Percentiles rank a stretch among this genome's conserved stretches.
Evolutionary conservation across 2,329 filamentous ascomycete species (phyloP).

Genomic region (Pseudofabraea citricarpa): DNA sequence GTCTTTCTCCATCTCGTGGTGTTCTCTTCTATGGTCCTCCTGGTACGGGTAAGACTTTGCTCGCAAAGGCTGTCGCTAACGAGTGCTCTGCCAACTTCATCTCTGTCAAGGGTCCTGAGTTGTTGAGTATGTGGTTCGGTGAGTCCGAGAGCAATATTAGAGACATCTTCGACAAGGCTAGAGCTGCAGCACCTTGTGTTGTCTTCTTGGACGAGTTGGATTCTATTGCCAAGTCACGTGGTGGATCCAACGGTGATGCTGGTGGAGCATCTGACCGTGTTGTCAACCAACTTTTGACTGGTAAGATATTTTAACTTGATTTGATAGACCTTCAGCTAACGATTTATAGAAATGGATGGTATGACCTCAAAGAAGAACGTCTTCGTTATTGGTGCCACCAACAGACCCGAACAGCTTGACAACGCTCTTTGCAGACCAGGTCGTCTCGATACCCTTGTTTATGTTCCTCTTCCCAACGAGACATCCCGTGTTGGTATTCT

Average conservation of each 20-base stretch:
- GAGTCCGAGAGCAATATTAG: slow-evolving; percentile 99
- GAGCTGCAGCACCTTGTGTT: slow-evolving; percentile 94
- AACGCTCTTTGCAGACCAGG: slow-evolving; percentile 96
- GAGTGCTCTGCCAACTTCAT: slow-evolving; percentile 99
- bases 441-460: slow-evolving; percentile 97
- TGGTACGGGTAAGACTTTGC: slow-evolving; percentile 99
- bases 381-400: slow-evolving; percentile 98
- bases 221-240: slow-evolving; percentile 98
- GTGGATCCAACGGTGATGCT: slow-evolving; percentile 91
- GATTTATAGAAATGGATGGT: slow-evolving; percentile 80
- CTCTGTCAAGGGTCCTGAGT: slow-evolving; percentile 96
- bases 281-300: slow-evolving; percentile 97
- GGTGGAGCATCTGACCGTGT: slow-evolving; percentile 98
- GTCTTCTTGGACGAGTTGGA: slow-evolving; percentile 99
- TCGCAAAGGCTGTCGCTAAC: slow-evolving; percentile 98
- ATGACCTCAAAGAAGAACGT: slow-evolving; percentile 99
- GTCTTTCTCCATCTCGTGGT: slow-evolving; percentile 94
- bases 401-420: slow-evolving; percentile 97
- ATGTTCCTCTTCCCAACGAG: slow-evolving; percentile 94
- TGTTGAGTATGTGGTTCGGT: slow-evolving; percentile 99
- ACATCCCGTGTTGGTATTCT: slow-evolving; percentile 84
- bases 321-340: slow-evolving; percentile 34
- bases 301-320: slow-evolving; percentile 44
- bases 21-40: slow-evolving; percentile 98
- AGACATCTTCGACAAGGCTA: slow-evolving; percentile 99